Conservation (phyloP, 257 asterid genomes). For the Nicotiana paniculata region DNA sequence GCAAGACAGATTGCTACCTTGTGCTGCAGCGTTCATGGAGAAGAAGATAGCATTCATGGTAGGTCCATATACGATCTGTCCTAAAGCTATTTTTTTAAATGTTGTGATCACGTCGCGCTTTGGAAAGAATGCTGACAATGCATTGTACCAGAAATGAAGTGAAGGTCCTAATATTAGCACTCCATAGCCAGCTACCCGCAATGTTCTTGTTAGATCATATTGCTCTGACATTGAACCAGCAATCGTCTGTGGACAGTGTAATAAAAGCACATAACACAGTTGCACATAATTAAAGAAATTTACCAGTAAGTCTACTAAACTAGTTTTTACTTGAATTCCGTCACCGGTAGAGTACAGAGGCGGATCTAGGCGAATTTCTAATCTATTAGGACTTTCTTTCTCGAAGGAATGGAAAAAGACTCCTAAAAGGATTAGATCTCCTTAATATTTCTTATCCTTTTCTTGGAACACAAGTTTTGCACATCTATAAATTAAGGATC, state of each 20-base stretch:
- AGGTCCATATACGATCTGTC: constrained; percentile 79
- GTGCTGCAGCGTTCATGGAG: constrained; percentile 76
- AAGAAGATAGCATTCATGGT: constrained; percentile 65
- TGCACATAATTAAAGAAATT: too few species aligned
- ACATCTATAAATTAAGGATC: too few species aligned
- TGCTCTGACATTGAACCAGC: constrained; percentile 17
- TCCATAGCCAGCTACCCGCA: constrained; percentile 36
- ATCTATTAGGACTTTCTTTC: too few species aligned
- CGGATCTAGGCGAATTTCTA: too few species aligned
- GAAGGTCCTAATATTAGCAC: constrained; percentile 38
- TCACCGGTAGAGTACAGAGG: too few species aligned
- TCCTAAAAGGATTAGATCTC: too few species aligned
- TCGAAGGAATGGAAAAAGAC: too few species aligned
- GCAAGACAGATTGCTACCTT: constrained; percentile 37
- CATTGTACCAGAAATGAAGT: constrained; percentile 32
- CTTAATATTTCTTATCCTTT: too few species aligned
- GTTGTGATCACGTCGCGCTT: constrained; percentile 60
- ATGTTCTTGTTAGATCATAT: constrained; percentile 32
- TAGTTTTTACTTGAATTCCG: too few species aligned
- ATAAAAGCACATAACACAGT: neutral
- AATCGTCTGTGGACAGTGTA: constrained; percentile 17
- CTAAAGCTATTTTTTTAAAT: constrained; percentile 64
- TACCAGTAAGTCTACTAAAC: too few species aligned
- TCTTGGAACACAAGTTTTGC: too few species aligned
- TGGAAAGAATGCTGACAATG: constrained; percentile 24